Base-by-base conservation (phyloP, 768 basidiomycete species). In the Solioccasus polychromus region DNA sequence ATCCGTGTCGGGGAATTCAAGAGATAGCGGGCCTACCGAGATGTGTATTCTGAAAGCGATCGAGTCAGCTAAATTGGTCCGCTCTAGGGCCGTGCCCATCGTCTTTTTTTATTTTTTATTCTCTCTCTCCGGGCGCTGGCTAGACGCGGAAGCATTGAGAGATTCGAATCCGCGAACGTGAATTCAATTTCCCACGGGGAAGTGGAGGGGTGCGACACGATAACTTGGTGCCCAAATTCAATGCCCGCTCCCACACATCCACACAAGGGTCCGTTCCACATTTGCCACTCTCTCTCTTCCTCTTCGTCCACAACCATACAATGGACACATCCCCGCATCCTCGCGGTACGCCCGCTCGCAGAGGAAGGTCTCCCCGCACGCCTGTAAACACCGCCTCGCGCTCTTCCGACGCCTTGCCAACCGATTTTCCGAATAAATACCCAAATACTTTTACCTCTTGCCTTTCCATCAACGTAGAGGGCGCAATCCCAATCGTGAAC, bases 401-500 rank as follows among this genome's bases (percentile, higher is more conserved):
- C 41, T 41, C 59, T 41, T 49, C 74, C 71, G 66, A 69, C 73
- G 56, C 71, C 74, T 48, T 73, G 62, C 50, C 72, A 71, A 59
- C 67, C 72, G 63, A 79, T 72, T 70, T 73, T 75, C 63, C 63
- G 75, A 77, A 70, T 70, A 66, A 67, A 67, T 62, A 66, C 17
- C 52, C 68, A 39, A 74, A 60, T 67, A 80, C 64, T 54, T 80
- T 73, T 77, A 75, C 72, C 40, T 68, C 88, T 42, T 89, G 82
- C 57, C 78, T 90, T 51, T 75, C 80, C 63, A 91, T 92, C 59
- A 77, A 77, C 30, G 88, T 90, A 44, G 77, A 90, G 64, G 88
- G 89, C 52, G 77, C 85, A 22, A 56, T 78, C 48, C 79, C 86
- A 45, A 79, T 87, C 68, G 74, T 79, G 46, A 57, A 71, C 24